These are phyloP conservation scores for Saturnispora gosingensis DNA, from an alignment of 805 yeast species.

Conservation along the genomic window DNA sequence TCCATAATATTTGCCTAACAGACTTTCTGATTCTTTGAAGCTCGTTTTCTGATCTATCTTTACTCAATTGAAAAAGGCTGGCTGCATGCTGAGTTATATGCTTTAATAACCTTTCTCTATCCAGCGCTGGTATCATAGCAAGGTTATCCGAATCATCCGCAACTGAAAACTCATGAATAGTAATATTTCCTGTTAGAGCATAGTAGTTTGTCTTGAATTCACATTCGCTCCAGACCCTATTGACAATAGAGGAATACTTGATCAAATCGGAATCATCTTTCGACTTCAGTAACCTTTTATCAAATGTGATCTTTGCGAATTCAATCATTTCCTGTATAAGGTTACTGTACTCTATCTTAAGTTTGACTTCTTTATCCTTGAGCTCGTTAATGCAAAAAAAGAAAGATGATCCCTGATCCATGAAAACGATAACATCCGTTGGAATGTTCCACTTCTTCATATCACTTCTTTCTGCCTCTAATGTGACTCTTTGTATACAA, in stretches of 20 bases:
- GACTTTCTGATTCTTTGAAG: neutral
- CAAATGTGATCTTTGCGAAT: constrained; percentile 17
- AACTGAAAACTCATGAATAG: constrained; percentile 11
- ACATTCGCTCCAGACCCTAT: constrained; percentile 15
- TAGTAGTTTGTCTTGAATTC: constrained; percentile 23
- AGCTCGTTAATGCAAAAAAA: constrained; percentile 42
- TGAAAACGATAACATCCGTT: constrained; percentile 40
- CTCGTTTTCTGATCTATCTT: constrained; percentile 9
- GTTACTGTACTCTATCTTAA: constrained; percentile 38
- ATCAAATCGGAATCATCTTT: constrained; percentile 9
- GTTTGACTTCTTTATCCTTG: constrained; percentile 30
- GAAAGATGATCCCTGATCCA: constrained; percentile 61
- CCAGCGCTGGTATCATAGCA: constrained; percentile 11
- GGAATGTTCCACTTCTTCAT: constrained; percentile 27
- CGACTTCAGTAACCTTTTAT: neutral
- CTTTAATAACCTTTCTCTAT: constrained; percentile 10
- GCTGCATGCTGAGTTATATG: constrained; percentile 12
- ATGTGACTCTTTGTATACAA: constrained; percentile 36
- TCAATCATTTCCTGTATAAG: constrained; percentile 36
- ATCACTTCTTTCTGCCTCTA: constrained; percentile 15
- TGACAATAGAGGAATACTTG: constrained; percentile 18
- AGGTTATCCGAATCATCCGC: constrained; percentile 6
- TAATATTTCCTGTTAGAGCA: constrained; percentile 19
- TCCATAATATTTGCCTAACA: constrained; percentile 21
- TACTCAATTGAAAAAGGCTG: constrained; percentile 1